Percentiles rank a stretch among this genome's conserved stretches.
Evolutionary conservation across 2,329 filamentous ascomycete genomes (phyloP).

Genomic region (Alternaria sp.): DNA sequence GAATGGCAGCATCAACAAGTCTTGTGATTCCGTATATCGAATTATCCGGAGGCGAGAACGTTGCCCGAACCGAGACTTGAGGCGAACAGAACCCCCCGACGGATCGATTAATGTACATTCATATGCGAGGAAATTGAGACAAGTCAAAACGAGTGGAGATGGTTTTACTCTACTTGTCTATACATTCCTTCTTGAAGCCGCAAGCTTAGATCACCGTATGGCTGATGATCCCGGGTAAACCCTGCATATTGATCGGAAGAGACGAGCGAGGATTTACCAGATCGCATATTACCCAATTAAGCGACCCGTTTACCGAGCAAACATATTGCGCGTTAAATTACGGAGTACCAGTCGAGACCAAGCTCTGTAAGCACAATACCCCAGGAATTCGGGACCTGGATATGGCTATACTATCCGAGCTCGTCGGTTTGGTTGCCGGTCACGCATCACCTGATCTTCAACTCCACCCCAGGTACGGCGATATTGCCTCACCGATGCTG

Average conservation of each 20-base stretch:
- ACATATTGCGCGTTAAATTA: slow-evolving; percentile 37
- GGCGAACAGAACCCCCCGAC: slow-evolving; percentile 8
- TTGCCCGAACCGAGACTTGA: slow-evolving; percentile 11
- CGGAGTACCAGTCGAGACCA: slow-evolving; percentile 39
- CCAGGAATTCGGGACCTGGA: slow-evolving; percentile 28
- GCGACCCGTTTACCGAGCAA: slow-evolving; percentile 32
- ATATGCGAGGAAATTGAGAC: slow-evolving; percentile 23
- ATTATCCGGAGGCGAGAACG: slow-evolving; percentile 20
- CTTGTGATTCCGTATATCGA: slow-evolving; percentile 11
- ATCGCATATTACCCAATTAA: slow-evolving; percentile 43
- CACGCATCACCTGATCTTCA: slow-evolving; percentile 36
- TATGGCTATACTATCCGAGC: slow-evolving; percentile 8
- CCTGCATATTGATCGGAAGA: slow-evolving; percentile 31
- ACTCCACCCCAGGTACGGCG: slow-evolving; percentile 23
- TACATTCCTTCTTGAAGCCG: slow-evolving; percentile 8
- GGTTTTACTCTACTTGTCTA: slow-evolving; percentile 14
- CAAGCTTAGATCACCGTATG: slow-evolving; percentile 13
- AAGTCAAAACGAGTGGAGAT: slow-evolving; percentile 10
- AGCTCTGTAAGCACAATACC: slow-evolving; percentile 40
- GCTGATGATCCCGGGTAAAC: slow-evolving; percentile 23
- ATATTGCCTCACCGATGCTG: slow-evolving; percentile 23
- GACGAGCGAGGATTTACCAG: slow-evolving; percentile 20
- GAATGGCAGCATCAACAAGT: neutral
- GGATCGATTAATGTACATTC: slow-evolving; percentile 30
- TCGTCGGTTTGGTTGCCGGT: slow-evolving; percentile 2